Percentiles rank a stretch among this genome's conserved stretches.
These are phyloP conservation scores for Phytophthora uliginosa DNA, from an alignment of 352 stramenopile species.

Conservation along the genomic window DNA sequence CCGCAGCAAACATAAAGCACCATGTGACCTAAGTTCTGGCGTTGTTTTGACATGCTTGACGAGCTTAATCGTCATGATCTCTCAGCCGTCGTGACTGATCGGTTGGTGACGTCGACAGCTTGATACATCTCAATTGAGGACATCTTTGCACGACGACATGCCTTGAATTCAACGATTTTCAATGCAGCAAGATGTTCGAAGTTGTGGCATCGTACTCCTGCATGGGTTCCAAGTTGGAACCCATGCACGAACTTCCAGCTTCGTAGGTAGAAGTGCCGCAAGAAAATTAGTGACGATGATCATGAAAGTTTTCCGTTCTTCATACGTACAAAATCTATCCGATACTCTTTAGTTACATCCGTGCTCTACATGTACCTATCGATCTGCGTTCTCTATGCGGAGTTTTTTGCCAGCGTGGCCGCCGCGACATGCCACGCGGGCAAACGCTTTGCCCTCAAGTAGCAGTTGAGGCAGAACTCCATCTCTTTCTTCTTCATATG, in stretches of 20 bases:
- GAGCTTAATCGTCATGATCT: not conserved
- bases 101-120: not conserved
- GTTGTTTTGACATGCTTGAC: not conserved
- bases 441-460: constrained; percentile 34
- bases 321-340: not conserved
- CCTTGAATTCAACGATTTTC: not conserved
- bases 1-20: constrained; percentile 12
- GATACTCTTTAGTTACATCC: not conserved
- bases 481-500: constrained; percentile 38
- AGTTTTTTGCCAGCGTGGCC: constrained; percentile 23
- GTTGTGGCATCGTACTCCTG: not conserved
- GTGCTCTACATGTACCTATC: not conserved
- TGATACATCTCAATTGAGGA: not conserved
- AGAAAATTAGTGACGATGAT: not conserved
- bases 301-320: not conserved
- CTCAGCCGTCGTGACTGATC: constrained; percentile 4
- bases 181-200: constrained; percentile 2
- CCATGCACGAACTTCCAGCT: no score
- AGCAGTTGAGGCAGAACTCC: constrained; percentile 50
- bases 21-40: constrained; percentile 2
- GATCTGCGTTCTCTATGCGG: constrained; percentile 10
- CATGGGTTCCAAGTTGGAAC: not conserved
- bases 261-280: no score
- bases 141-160: not conserved
- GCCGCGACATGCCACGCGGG: constrained; percentile 35